Evolutionary conservation across 768 basidiomycete species (phyloP).

Genomic region (Daedalea quercina): DNA sequence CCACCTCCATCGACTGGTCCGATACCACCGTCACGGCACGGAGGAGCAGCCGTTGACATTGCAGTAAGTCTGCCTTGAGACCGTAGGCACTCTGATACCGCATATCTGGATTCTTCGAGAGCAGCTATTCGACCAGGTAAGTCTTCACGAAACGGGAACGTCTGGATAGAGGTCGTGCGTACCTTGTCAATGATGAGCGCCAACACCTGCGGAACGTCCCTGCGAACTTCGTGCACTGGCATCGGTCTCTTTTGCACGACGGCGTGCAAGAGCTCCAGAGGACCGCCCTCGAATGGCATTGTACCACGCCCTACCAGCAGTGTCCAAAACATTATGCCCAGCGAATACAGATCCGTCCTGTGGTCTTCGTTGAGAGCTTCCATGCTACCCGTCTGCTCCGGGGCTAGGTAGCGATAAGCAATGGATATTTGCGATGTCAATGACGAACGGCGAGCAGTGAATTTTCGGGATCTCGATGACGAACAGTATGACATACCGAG

Average conservation of each 20-base stretch:
- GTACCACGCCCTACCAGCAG: conserved; percentile 58
- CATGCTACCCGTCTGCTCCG: conserved; percentile 70
- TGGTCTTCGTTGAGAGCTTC: conserved; percentile 70
- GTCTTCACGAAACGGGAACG: background rate
- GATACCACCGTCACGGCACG: conserved; percentile 50
- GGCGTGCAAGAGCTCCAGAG: conserved; percentile 57
- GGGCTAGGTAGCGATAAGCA: conserved; percentile 29
- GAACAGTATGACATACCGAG: conserved; percentile 25
- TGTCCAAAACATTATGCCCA: conserved; percentile 72
- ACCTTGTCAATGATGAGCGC: conserved; percentile 68
- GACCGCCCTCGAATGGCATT: conserved; percentile 32
- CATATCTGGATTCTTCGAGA: conserved; percentile 60
- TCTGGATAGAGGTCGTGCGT: background rate
- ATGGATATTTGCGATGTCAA: background rate
- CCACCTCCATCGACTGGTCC: conserved; percentile 51
- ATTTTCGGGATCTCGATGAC: background rate
- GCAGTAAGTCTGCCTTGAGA: conserved; percentile 57
- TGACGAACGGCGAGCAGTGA: background rate
- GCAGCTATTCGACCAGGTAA: conserved; percentile 32
- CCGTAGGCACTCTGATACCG: conserved; percentile 72
- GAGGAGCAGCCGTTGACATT: conserved; percentile 60
- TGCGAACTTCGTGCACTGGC: conserved; percentile 68
- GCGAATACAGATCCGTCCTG: conserved; percentile 66
- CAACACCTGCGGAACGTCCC: conserved; percentile 67
- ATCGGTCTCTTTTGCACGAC: conserved; percentile 70